phyloP scores from a whole-genome alignment of 2,329 filamentous ascomycete species.

The Cadophora sp. region DNA sequence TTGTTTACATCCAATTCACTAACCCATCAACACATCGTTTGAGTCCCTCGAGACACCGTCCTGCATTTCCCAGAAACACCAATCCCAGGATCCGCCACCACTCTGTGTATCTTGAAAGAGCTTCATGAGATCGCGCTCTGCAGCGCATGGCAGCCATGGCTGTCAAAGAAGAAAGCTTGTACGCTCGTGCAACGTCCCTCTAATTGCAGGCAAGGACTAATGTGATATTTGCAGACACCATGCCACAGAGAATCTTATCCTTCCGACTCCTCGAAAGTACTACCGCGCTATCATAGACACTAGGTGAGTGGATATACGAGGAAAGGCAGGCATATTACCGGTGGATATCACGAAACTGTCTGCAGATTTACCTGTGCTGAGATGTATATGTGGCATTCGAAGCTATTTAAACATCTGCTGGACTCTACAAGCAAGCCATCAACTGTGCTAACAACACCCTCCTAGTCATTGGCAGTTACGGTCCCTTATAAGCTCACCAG shows the following conservation, averaged over 20 bases:
- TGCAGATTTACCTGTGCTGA: not conserved
- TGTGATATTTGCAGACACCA: constrained; percentile 57
- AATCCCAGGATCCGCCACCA: not conserved
- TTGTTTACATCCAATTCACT: not conserved
- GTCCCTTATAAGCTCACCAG: constrained; percentile 84
- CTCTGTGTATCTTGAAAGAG: not conserved
- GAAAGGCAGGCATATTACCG: not conserved
- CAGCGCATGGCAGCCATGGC: constrained; percentile 55
- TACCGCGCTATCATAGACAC: constrained; percentile 72
- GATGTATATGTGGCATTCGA: not conserved
- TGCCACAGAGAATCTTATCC: constrained; percentile 70
- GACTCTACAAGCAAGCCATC: too few species aligned
- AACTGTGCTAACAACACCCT: not conserved
- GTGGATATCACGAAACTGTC: not conserved
- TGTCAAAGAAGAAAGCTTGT: constrained; percentile 61
- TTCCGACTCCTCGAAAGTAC: constrained; percentile 66
- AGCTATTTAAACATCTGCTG: not conserved
- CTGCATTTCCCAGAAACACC: not conserved
- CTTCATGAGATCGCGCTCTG: constrained; percentile 42
- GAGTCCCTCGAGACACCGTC: not conserved
- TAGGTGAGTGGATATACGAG: constrained; percentile 55
- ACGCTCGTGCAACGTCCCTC: constrained; percentile 40
- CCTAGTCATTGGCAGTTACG: constrained; percentile 85
- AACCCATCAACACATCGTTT: not conserved
- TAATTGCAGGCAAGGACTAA: constrained; percentile 15